Conservation (phyloP, 2,329 filamentous ascomycete species). For the Diaporthe vexans region DNA sequence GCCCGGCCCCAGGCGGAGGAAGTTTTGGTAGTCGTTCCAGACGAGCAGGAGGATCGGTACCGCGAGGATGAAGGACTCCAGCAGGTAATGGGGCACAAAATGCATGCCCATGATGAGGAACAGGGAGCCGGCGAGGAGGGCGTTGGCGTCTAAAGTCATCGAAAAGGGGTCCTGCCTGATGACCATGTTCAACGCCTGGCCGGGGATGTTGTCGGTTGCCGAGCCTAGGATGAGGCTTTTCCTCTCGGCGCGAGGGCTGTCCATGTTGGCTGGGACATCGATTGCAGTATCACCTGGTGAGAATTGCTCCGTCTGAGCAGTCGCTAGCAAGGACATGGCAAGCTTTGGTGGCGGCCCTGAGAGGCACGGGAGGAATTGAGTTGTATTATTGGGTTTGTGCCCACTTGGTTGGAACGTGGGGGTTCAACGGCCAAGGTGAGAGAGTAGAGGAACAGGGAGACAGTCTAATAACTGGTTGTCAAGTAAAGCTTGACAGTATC, state of each 20-base stretch:
- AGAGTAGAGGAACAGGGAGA: neutral
- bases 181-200: slow-evolving; percentile 55
- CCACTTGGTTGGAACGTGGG: slow-evolving; percentile 1
- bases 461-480: slow-evolving; percentile 41
- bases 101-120: slow-evolving; percentile 66
- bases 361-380: neutral
- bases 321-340: slow-evolving; percentile 24
- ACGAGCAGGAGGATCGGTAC: slow-evolving; percentile 65
- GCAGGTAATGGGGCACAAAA: slow-evolving; percentile 61
- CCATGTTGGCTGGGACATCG: neutral
- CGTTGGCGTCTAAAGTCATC: slow-evolving; percentile 65
- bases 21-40: slow-evolving; percentile 81
- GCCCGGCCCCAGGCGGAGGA: slow-evolving; percentile 82
- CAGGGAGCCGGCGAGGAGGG: slow-evolving; percentile 61
- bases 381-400: slow-evolving; percentile 6
- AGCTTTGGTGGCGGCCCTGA: neutral
- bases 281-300: neutral
- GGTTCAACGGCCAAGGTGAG: neutral
- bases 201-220: slow-evolving; percentile 43
- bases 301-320: slow-evolving; percentile 25
- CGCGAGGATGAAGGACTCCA: slow-evolving; percentile 65
- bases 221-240: slow-evolving; percentile 36
- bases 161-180: slow-evolving; percentile 66
- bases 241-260: slow-evolving; percentile 25
- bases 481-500: slow-evolving; percentile 18